Percentiles rank a stretch among this genome's conserved stretches.
Conservation (phyloP, 139 green algal species). For the Auxenochlorella pyrenoidosa region DNA sequence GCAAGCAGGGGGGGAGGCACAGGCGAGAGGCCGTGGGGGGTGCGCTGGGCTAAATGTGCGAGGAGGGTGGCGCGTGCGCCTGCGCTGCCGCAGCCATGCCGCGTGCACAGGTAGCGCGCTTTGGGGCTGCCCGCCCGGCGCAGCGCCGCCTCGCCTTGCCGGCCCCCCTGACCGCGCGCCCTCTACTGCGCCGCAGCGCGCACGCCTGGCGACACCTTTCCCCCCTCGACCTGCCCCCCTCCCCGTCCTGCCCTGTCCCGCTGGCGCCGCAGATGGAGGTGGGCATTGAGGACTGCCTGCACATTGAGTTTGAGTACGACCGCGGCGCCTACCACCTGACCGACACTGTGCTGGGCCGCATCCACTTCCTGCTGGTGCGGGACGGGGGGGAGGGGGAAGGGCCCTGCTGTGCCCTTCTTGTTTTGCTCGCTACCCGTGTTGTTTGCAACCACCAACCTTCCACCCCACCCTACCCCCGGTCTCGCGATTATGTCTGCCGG, state of each 20-base stretch:
- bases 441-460: too few species aligned
- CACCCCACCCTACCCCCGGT: too few species aligned
- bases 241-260: neutral
- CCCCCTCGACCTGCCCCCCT: neutral
- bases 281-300: slow-evolving; percentile 99
- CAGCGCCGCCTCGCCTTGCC: neutral
- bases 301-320: slow-evolving; percentile 99
- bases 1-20: slow-evolving; percentile 34
- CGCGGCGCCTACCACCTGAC: slow-evolving; percentile 88
- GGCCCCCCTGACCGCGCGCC: neutral
- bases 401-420: neutral
- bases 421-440: neutral
- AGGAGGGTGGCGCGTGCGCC: too few species aligned
- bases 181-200: too few species aligned
- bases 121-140: too few species aligned
- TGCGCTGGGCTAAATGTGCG: too few species aligned
- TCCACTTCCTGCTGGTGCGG: slow-evolving; percentile 96
- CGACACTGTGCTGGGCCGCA: slow-evolving; percentile 96
- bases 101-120: too few species aligned
- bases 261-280: slow-evolving; percentile 86
- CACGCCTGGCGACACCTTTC: too few species aligned
- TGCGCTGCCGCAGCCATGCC: too few species aligned
- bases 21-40: neutral
- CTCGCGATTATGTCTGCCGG: too few species aligned
- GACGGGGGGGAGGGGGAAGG: neutral